These are phyloP conservation scores for Pelargonium fulgidum DNA, from an alignment of 441 rosid species.

Conservation along the genomic window DNA sequence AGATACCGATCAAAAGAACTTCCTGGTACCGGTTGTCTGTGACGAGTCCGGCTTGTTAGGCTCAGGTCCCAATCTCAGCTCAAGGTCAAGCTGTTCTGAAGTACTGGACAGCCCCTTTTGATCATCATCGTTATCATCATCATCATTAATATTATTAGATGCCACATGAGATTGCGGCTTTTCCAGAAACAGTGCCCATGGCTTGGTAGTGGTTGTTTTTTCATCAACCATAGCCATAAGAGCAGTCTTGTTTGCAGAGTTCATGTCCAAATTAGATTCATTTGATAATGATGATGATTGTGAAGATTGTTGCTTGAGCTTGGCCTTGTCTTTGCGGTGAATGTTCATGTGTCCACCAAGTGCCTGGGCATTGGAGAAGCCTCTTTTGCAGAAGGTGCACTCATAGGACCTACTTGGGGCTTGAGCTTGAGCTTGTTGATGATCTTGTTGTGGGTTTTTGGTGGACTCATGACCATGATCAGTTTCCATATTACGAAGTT, in stretches of 20 bases:
- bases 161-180: constrained; percentile 8
- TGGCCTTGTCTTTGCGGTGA: constrained; percentile 39
- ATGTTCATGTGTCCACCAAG: constrained; percentile 45
- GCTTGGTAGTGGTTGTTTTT: background rate
- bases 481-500: too few relatives aligned
- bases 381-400: constrained; percentile 44
- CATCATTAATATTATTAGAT: background rate
- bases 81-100: constrained; percentile 33
- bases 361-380: constrained; percentile 41
- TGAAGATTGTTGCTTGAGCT: constrained; percentile 21
- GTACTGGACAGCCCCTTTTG: constrained; percentile 7
- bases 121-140: too few relatives aligned
- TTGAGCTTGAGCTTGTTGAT: constrained; percentile 25
- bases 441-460: background rate
- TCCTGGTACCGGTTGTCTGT: constrained; percentile 24
- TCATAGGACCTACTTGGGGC: constrained; percentile 31
- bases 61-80: constrained; percentile 51
- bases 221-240: constrained; percentile 1
- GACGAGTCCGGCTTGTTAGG: constrained; percentile 27
- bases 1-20: constrained; percentile 28
- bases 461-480: too few relatives aligned
- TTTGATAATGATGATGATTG: constrained; percentile 10
- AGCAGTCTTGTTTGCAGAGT: too few relatives aligned
- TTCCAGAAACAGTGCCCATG: too few relatives aligned
- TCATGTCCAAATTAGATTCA: too few relatives aligned